Conservation (phyloP, 139 green algal species). For the Chloropicon primus region DNA sequence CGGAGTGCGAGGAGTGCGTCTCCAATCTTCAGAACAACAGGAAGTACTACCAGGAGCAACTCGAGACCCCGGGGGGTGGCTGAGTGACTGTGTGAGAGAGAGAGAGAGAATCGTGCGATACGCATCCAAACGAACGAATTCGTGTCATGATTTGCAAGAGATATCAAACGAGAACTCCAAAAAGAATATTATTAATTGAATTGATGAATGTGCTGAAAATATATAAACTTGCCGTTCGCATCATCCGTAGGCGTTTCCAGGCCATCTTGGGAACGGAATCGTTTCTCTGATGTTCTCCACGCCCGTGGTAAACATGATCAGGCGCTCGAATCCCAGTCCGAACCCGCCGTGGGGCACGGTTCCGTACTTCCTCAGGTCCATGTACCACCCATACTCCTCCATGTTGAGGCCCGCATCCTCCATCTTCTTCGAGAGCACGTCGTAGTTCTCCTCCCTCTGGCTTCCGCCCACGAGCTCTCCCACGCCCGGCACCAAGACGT, state of each 20-base stretch:
- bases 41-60: background rate
- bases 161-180: no score
- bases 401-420: constrained; percentile 34
- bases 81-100: no score
- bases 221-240: no score
- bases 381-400: constrained; percentile 76
- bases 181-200: no score
- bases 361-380: constrained; percentile 89
- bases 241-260: constrained; percentile 24
- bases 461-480: constrained; percentile 83
- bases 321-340: constrained; percentile 93
- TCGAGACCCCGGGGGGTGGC: no score
- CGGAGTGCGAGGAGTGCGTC: background rate
- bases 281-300: constrained; percentile 98
- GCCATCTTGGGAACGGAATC: constrained; percentile 96
- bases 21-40: background rate
- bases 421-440: constrained; percentile 54
- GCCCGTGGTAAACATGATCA: constrained; percentile 95
- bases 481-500: constrained; percentile 81
- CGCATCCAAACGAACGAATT: no score
- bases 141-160: no score
- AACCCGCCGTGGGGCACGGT: constrained; percentile 88
- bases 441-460: constrained; percentile 75
- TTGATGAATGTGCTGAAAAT: no score
- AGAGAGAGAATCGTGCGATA: no score